phyloP scores from a whole-genome alignment of 176 grass and related monocot species.

The Carex myosuroides region DNA sequence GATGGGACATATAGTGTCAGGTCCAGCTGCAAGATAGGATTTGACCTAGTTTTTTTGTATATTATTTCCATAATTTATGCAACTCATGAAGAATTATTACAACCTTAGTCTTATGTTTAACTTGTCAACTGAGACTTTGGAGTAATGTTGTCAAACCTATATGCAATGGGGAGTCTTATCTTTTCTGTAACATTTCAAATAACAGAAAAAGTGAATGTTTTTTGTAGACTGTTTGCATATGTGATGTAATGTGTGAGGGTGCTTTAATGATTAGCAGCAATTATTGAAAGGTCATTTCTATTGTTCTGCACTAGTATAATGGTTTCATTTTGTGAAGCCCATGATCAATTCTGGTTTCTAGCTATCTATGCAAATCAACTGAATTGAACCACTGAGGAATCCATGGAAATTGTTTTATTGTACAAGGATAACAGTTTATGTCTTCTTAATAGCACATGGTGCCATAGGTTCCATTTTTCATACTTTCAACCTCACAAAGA shows the following conservation, averaged over 20 bases:
- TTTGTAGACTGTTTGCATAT: not conserved
- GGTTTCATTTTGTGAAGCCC: not conserved
- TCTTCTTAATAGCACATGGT: not conserved
- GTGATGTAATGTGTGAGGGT: not conserved
- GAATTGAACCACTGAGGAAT: not conserved
- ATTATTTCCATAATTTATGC: no score
- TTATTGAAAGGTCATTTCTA: not conserved
- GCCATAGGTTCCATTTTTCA: not conserved
- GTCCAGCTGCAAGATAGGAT: conserved; percentile 15
- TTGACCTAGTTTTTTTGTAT: not conserved
- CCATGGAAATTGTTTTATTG: not conserved
- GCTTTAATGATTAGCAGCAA: not conserved
- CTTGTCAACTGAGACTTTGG: not conserved
- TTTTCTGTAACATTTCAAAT: not conserved
- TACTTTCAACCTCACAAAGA: not conserved
- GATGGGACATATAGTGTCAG: not conserved
- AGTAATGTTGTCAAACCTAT: not conserved
- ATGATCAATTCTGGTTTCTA: not conserved
- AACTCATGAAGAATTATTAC: not conserved
- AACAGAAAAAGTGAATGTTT: not conserved
- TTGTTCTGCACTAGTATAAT: not conserved
- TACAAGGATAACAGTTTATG: not conserved
- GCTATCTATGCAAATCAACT: not conserved
- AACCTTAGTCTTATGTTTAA: not conserved
- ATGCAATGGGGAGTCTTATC: not conserved